Evolutionary conservation across 345 rosid species (phyloP).

Genomic region (Brassica juncea): DNA sequence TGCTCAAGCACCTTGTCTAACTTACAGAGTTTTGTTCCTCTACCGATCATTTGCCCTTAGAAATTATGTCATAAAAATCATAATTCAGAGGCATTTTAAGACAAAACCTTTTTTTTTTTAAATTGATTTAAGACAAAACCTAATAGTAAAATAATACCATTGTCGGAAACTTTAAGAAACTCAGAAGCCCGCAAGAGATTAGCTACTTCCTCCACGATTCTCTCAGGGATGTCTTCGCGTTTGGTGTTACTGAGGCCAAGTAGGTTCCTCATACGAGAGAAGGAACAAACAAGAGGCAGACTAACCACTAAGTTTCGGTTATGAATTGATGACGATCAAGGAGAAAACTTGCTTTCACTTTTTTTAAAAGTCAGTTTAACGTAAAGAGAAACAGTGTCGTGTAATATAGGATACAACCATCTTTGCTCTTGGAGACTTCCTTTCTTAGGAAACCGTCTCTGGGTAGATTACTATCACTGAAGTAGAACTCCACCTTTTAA

Average conservation of each 20-base stretch:
- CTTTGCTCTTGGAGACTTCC: constrained; percentile 11
- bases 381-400: background rate
- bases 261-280: constrained; percentile 46
- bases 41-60: constrained; percentile 50
- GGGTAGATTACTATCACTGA: background rate
- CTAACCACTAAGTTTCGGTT: constrained; percentile 44
- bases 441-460: background rate
- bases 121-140: background rate
- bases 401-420: constrained; percentile 40
- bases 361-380: background rate
- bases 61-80: background rate
- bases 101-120: background rate
- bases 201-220: constrained; percentile 30
- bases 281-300: constrained; percentile 48
- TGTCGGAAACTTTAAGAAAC: constrained; percentile 44
- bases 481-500: background rate
- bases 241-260: constrained; percentile 39
- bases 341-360: background rate
- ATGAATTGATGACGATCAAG: constrained; percentile 5
- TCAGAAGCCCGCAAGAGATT: constrained; percentile 33
- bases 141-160: constrained; percentile 30
- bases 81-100: background rate
- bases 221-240: constrained; percentile 36
- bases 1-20: constrained; percentile 48
- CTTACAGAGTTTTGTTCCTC: constrained; percentile 44